Base-by-base conservation (phyloP, 768 basidiomycete genomes). In the Collybia mongolica region DNA sequence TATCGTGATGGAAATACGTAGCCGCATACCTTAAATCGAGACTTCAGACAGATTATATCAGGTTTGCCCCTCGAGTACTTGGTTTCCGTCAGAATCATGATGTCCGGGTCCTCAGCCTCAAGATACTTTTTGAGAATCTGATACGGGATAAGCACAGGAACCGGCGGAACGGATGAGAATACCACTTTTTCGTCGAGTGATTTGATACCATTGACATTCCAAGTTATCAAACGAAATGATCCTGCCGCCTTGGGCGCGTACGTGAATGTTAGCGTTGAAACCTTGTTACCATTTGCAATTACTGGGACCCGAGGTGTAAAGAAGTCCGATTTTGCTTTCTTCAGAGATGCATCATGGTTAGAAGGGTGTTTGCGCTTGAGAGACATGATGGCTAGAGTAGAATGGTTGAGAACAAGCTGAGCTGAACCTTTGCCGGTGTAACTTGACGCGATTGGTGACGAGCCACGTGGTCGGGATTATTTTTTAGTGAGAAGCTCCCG, bases 141-240 rank as follows among this genome's bases (percentile, higher is more conserved):
- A 19, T 40, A 20, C 5, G 20, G 23, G 23, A 8, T 39, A 20
- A 28, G 6, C 6, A 44, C 15, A 44, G 15, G 15, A 22, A 44
- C 6, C 7, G n/a, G 15, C 5, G 17, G 42, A 44, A 28, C 7
- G 23, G n/a, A 5, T n/a, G 5, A 44, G 15, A 18, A 23, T 24
- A 5, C 42, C 29, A 49, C 40, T 35, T 49, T 49, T 20, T 49
- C 39, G 18, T 43, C 40, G 6, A 49, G 12, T 15, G 54, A 52
- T 23, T 52, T 51, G 39, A 55, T 48, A 19, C 54, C 51, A 44
- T 55, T 55, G 22, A 55, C 54, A 44, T 55, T 55, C 54, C 51
- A 55, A 17, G 54, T 45, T 24, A 46, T 37, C 32, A 55, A 38
- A 37, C 54, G 50, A 3, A 44, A 47, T 22, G 46, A 23, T 17